Evolutionary conservation across 768 basidiomycete genomes (phyloP), one percentile per base, ranked within the genome.

Genomic region (Paxillus rubicundulus): DNA sequence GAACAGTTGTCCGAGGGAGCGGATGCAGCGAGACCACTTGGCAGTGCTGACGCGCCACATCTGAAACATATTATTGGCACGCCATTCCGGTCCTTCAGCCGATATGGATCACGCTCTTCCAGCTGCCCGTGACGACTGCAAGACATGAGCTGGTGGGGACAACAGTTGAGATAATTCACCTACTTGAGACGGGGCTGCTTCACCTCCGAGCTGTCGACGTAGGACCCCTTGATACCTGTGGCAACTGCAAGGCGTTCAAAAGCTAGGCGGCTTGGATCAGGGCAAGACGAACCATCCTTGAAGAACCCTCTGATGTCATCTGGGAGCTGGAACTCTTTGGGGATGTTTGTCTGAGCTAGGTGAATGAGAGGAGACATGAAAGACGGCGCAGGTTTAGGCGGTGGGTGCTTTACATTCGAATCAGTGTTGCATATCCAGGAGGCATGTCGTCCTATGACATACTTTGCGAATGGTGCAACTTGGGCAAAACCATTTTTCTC

Each of bases 51-150:
- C 16, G 82, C 84, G 39, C 88, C 86, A 67, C 97, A 99, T 53
- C 80, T 83, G 73, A 90, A 97, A 68, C 97, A 99, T 28, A 95
- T 75, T n/a, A 97, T 83, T 3, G 88, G 82, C 0, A 79, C 77
- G 2, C 89, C 87, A 62, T 88, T 91, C 61, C 85, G 82, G 69
- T 98, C 95, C 64, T 86, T 88, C 43, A 95, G 75, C 40, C 89
- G 84, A 73, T 87, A 83, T 10, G 89, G 82, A 69, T 98, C 97
- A 24, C 94, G 86, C 47, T 94, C 94, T 65, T 98, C 97, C 27
- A 91, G 72, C 57, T 92, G 86, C 27, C 92, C 92, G 64, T 87
- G 86, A 24, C 92, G 92, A 65, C 94, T 87, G 39, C 58, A 42
- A 46, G 41, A 53, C 17, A 36, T 52, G 45, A 45, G 41, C 39